A percentile compares a stretch with the other conserved stretches of the same genome.
phyloP scores from a whole-genome alignment of 768 basidiomycete species.

The Cystobasidiopsis lactophilus region DNA sequence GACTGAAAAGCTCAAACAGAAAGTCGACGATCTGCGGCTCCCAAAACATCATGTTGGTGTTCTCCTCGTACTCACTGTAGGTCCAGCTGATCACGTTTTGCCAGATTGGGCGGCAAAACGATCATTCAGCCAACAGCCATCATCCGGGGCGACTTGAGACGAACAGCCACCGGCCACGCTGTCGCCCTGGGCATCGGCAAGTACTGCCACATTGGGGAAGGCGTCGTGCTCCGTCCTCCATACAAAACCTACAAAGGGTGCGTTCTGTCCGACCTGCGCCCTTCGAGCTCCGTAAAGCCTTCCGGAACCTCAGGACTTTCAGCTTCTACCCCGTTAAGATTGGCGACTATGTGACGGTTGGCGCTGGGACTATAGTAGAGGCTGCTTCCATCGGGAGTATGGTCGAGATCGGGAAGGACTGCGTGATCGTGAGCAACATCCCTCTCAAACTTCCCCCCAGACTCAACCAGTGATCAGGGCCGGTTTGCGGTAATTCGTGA shows the following conservation, averaged over 20 bases:
- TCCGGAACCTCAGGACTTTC: slow-evolving; percentile 5
- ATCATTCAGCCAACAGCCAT: slow-evolving; percentile 78
- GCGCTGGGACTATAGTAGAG: slow-evolving; percentile 68
- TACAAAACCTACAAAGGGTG: slow-evolving; percentile 30
- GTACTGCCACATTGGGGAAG: slow-evolving; percentile 78
- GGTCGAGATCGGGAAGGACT: slow-evolving; percentile 85
- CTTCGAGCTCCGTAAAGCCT: slow-evolving; percentile 40
- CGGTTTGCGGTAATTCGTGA: slow-evolving; percentile 95
- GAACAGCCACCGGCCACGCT: slow-evolving; percentile 67
- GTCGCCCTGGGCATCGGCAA: slow-evolving; percentile 82
- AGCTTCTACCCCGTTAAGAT: slow-evolving; percentile 26
- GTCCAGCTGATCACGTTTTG: too few species aligned
- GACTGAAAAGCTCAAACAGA: slow-evolving; percentile 71
- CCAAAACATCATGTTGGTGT: slow-evolving; percentile 55
- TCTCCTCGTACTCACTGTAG: too few species aligned
- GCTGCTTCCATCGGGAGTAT: slow-evolving; percentile 85
- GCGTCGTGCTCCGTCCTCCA: slow-evolving; percentile 45
- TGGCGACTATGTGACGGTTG: slow-evolving; percentile 84
- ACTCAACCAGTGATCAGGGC: slow-evolving; percentile 34
- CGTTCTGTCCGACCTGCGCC: slow-evolving; percentile 22
- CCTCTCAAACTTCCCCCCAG: neutral
- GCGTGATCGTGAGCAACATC: slow-evolving; percentile 51
- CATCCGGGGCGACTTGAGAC: slow-evolving; percentile 74
- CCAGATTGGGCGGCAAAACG: slow-evolving; percentile 65
- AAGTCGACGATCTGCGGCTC: slow-evolving; percentile 78